Percentiles rank a stretch among this genome's conserved stretches.
Conservation (phyloP, 73 alveolate genomes). For the Tetrahymena elliotti region DNA sequence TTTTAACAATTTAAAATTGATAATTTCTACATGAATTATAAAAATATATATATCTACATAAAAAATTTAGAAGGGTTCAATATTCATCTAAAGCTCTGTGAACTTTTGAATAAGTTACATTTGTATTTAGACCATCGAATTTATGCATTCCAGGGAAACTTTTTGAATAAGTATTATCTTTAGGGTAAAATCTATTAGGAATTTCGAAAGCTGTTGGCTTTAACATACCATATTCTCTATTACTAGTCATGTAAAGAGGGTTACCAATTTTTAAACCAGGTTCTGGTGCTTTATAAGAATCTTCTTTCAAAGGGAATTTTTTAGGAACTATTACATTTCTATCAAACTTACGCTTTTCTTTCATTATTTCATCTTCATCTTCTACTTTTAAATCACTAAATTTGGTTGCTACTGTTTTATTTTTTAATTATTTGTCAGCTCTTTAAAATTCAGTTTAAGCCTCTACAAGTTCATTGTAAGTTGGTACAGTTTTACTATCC, state of each 20-base stretch:
- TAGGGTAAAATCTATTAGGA: not conserved
- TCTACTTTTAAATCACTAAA: not conserved
- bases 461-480: not conserved
- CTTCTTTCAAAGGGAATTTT: not conserved
- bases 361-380: not conserved
- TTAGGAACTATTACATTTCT: not conserved
- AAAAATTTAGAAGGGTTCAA: not conserved
- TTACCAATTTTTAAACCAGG: not conserved
- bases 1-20: not conserved
- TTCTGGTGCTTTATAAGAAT: not conserved
- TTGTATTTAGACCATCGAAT: not conserved
- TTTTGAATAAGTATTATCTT: not conserved
- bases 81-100: not conserved
- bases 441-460: not conserved
- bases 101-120: not conserved
- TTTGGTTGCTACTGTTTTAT: not conserved
- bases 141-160: not conserved
- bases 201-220: not conserved
- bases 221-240: not conserved
- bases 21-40: not conserved
- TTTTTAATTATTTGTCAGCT: not conserved
- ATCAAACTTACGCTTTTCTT: not conserved
- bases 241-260: not conserved
- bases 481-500: not conserved
- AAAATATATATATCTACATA: not conserved